Conservation (phyloP, 345 rosid genomes). For the Bruguiera parviflora region DNA sequence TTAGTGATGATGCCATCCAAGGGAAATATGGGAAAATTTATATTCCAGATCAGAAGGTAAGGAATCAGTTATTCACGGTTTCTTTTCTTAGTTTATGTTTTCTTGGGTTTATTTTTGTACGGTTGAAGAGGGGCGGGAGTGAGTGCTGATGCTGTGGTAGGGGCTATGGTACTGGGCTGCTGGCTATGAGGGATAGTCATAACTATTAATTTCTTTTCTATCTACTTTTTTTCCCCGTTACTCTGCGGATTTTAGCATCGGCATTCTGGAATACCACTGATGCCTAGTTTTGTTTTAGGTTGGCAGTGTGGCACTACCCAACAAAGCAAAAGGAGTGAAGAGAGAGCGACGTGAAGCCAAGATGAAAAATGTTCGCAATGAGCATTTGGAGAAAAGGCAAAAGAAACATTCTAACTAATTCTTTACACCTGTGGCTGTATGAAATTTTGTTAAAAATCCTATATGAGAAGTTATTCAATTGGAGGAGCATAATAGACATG, state of each 20-base stretch:
- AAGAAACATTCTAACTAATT: slow-evolving; percentile 49
- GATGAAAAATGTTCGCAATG: slow-evolving; percentile 35
- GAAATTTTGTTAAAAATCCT: not conserved
- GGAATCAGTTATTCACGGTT: not conserved
- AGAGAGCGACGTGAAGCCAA: slow-evolving; percentile 89
- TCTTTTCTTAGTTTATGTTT: not conserved
- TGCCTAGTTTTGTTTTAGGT: slow-evolving; percentile 32
- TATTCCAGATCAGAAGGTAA: slow-evolving; percentile 93
- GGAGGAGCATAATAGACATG: not conserved
- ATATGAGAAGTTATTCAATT: slow-evolving; percentile 1
- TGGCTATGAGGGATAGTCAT: too few relatives aligned
- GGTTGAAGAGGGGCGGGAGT: too few relatives aligned
- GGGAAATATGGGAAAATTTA: slow-evolving; percentile 79
- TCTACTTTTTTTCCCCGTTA: not conserved
- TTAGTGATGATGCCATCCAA: slow-evolving; percentile 48
- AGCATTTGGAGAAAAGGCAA: slow-evolving; percentile 49
- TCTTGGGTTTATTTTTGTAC: too few relatives aligned
- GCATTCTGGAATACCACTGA: not conserved
- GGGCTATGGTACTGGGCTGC: too few relatives aligned
- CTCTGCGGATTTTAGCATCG: not conserved
- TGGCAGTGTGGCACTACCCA: slow-evolving; percentile 48
- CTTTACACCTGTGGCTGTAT: not conserved
- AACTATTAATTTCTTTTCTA: too few relatives aligned
- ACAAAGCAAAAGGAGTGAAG: slow-evolving; percentile 85
- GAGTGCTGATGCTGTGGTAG: too few relatives aligned